phyloP scores from a whole-genome alignment of 148 eudicot genomes.

The Polygonum maritimum region DNA sequence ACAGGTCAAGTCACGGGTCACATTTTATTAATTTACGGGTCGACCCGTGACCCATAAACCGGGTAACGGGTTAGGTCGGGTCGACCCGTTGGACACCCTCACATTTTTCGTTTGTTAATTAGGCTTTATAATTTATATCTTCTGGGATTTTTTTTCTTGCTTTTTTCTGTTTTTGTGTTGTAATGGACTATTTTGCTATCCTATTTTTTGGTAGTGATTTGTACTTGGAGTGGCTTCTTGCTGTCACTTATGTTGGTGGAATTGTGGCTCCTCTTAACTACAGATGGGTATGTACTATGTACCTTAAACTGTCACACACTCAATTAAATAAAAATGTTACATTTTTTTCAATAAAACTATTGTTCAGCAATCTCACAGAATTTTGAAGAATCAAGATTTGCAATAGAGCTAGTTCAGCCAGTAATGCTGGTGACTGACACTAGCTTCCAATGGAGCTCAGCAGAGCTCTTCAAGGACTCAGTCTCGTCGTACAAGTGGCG shows the following conservation, averaged over 20 bases:
- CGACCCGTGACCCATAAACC: no score
- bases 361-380: conserved; percentile 32
- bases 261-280: conserved; percentile 86
- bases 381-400: conserved; percentile 56
- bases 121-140: no score
- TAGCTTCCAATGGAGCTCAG: conserved; percentile 44
- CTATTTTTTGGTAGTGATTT: conserved; percentile 40
- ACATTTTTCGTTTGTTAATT: no score
- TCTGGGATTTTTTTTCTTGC: no score
- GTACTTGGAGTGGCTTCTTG: conserved; percentile 89
- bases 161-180: not conserved
- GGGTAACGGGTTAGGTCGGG: no score
- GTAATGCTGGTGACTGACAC: conserved; percentile 57
- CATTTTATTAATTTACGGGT: no score
- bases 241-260: conserved; percentile 74
- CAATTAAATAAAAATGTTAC: no score
- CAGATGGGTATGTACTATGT: conserved; percentile 43
- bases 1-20: no score
- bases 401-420: conserved; percentile 60
- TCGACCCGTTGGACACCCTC: no score
- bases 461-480: conserved; percentile 25
- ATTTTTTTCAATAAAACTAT: not conserved
- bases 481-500: conserved; percentile 44
- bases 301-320: no score
- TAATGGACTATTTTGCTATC: not conserved